These are phyloP conservation scores for Talaromyces sp. DNA, from an alignment of 2,329 filamentous ascomycete species.

Conservation along the genomic window DNA sequence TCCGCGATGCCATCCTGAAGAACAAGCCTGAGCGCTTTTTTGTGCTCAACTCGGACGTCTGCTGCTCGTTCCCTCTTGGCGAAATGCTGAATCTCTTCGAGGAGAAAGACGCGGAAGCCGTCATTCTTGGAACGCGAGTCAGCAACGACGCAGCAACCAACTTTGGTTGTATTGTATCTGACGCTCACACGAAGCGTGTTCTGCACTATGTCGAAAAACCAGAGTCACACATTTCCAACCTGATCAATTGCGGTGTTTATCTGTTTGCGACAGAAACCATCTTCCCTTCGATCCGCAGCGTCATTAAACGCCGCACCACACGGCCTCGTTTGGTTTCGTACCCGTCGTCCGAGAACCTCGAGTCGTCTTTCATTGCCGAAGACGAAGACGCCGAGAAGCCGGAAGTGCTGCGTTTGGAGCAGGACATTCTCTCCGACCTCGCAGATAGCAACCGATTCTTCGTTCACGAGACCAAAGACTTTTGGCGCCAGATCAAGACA, in stretches of 20 bases:
- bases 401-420: constrained; percentile 88
- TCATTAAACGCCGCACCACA: constrained; percentile 92
- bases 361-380: constrained; percentile 58
- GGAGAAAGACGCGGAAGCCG: constrained; percentile 91
- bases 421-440: constrained; percentile 92
- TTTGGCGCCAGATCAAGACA: constrained; percentile 99
- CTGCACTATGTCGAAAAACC: constrained; percentile 99
- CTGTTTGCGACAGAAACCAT: constrained; percentile 93
- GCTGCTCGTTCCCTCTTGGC: constrained; percentile 92
- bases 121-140: constrained; percentile 89
- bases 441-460: constrained; percentile 98
- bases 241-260: constrained; percentile 99
- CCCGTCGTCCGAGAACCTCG: constrained; percentile 89
- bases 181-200: constrained; percentile 87
- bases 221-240: constrained; percentile 92
- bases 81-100: constrained; percentile 95
- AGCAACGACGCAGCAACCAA: constrained; percentile 87
- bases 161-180: constrained; percentile 96
- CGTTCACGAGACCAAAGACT: constrained; percentile 97
- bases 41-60: constrained; percentile 95
- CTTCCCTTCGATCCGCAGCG: constrained; percentile 88
- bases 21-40: constrained; percentile 92
- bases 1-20: constrained; percentile 97
- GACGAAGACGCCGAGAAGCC: constrained; percentile 71
- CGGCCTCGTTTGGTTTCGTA: constrained; percentile 90